Conservation (phyloP, 176 grass and related monocot genomes). For the Aegilops tauschii region DNA sequence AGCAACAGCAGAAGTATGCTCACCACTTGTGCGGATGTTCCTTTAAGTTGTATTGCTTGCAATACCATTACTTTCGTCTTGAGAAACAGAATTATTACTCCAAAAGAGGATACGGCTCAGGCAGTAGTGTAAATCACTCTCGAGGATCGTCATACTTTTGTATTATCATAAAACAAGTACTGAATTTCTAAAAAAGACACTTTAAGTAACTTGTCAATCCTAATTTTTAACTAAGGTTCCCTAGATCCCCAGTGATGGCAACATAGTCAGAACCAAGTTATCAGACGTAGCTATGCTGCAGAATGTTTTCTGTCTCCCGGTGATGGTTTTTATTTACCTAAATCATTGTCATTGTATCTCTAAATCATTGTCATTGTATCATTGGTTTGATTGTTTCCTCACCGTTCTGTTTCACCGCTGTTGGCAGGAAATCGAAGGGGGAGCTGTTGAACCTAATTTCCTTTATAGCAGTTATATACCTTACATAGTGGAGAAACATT, state of each 20-base stretch:
- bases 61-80: neutral
- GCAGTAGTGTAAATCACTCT: neutral
- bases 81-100: neutral
- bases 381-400: neutral
- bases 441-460: conserved; percentile 27
- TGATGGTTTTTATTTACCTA: neutral
- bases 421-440: conserved; percentile 31
- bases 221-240: neutral
- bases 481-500: conserved; percentile 43
- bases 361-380: neutral
- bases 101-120: neutral
- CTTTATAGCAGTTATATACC: conserved; percentile 26
- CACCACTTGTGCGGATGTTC: neutral
- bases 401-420: neutral
- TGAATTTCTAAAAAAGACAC: neutral
- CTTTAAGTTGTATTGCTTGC: neutral
- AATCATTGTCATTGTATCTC: neutral
- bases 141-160: neutral
- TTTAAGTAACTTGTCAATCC: neutral
- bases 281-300: neutral
- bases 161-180: neutral
- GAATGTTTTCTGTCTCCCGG: neutral
- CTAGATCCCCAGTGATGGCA: neutral
- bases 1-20: neutral
- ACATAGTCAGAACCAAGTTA: neutral